Percentiles rank a stretch among this genome's conserved stretches.
These are phyloP conservation scores for Rhazya stricta DNA, from an alignment of 257 asterid species.

Conservation along the genomic window DNA sequence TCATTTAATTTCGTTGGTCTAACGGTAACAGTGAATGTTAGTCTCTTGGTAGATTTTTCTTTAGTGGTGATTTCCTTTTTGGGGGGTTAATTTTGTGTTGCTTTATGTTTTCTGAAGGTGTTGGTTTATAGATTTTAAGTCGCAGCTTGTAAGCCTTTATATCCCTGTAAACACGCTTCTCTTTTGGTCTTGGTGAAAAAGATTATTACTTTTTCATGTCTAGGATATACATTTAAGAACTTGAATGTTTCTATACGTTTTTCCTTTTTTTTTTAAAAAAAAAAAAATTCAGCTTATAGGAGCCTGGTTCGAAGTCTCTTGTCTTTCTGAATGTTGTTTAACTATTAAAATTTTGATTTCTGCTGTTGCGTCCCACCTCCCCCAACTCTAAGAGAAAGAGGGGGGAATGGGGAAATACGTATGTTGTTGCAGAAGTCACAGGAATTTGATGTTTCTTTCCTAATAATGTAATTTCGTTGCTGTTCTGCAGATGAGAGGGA, in stretches of 20 bases:
- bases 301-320: neutral
- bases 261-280: neutral
- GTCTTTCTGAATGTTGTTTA: neutral
- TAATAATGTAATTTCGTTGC: neutral
- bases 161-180: neutral
- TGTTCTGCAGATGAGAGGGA: slow-evolving; percentile 71
- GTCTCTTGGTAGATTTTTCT: neutral
- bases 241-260: neutral
- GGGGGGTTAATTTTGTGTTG: neutral
- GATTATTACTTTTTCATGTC: neutral
- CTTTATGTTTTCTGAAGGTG: neutral
- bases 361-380: neutral
- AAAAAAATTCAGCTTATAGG: neutral
- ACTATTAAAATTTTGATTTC: neutral
- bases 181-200: neutral
- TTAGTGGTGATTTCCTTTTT: neutral
- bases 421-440: neutral
- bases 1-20: neutral
- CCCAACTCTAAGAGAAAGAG: neutral
- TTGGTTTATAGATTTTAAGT: no score
- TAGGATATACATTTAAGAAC: neutral
- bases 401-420: neutral
- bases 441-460: neutral
- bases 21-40: neutral
- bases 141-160: no score